These are phyloP conservation scores for Trichosporon sp. DNA, from an alignment of 1,284 basidiomycete genomes.

Conservation along the genomic window DNA sequence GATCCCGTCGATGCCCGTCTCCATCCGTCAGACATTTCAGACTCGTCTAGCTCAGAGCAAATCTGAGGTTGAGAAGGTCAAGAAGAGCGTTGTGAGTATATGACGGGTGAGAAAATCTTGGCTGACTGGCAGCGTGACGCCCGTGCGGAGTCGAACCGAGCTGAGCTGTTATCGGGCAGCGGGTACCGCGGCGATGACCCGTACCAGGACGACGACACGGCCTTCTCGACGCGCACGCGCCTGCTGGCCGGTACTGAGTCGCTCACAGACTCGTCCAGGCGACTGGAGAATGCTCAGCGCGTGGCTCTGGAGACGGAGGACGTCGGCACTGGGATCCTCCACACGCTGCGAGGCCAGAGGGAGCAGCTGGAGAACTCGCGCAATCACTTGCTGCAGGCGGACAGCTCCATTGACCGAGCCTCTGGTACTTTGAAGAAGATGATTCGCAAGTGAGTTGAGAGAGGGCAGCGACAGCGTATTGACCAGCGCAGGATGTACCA, in stretches of 20 bases:
- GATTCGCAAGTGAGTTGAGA: slow-evolving; percentile 54
- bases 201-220: slow-evolving; percentile 53
- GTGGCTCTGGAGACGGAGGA: slow-evolving; percentile 95
- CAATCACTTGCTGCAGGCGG: slow-evolving; percentile 59
- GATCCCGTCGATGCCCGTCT: slow-evolving; percentile 90
- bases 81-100: slow-evolving; percentile 62
- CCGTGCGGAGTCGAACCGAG: slow-evolving; percentile 47
- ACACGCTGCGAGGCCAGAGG: slow-evolving; percentile 78
- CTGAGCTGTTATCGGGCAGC: slow-evolving; percentile 52
- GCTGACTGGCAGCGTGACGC: slow-evolving; percentile 48
- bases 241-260: slow-evolving; percentile 68
- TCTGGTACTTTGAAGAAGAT: slow-evolving; percentile 59
- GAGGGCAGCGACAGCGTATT: not conserved
- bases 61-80: slow-evolving; percentile 65
- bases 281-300: slow-evolving; percentile 84
- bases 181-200: slow-evolving; percentile 64
- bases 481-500: slow-evolving; percentile 48
- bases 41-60: slow-evolving; percentile 68
- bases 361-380: slow-evolving; percentile 94
- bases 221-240: slow-evolving; percentile 59
- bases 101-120: not conserved
- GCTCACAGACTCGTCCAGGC: slow-evolving; percentile 70
- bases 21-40: slow-evolving; percentile 69
- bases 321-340: slow-evolving; percentile 86
- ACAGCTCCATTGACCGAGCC: slow-evolving; percentile 57